phyloP scores from a whole-genome alignment of 495 filamentous ascomycete genomes.

The Lepidopterella palustris region DNA sequence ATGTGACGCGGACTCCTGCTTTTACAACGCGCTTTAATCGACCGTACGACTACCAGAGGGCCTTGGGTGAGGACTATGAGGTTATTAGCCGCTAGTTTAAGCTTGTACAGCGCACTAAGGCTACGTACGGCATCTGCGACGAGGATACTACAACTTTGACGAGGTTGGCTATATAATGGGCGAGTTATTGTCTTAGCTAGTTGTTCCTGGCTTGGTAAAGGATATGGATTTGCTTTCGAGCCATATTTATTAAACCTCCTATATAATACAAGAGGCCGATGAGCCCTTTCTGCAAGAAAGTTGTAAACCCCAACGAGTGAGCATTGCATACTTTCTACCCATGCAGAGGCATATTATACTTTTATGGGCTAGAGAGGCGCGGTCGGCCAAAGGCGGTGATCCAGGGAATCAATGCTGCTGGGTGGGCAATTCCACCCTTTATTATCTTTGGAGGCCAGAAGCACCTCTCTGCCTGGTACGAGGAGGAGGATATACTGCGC shows the following conservation, averaged over 20 bases:
- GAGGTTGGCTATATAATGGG: neutral
- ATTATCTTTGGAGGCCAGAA: neutral
- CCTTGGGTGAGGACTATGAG: neutral
- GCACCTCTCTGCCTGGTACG: conserved; percentile 10
- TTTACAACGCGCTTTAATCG: neutral
- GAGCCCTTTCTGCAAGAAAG: too few relatives aligned
- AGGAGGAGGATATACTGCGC: neutral
- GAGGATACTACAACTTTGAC: neutral
- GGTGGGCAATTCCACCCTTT: conserved; percentile 11
- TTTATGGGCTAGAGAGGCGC: conserved; percentile 8
- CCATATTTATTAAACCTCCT: too few relatives aligned
- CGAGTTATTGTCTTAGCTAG: neutral
- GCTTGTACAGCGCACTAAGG: neutral
- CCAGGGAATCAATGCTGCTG: neutral
- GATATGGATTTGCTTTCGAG: too few relatives aligned
- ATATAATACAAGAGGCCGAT: too few relatives aligned
- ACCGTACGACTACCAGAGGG: neutral
- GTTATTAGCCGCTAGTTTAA: neutral
- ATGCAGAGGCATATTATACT: neutral
- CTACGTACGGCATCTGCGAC: neutral
- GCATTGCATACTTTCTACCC: neutral
- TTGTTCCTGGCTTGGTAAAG: neutral
- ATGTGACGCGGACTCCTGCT: neutral
- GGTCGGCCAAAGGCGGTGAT: conserved; percentile 8
- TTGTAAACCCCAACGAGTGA: too few relatives aligned